A percentile compares a stretch with the other conserved stretches of the same genome.
phyloP scores from a whole-genome alignment of 2,329 filamentous ascomycete genomes.

The Clonostachys rosea region DNA sequence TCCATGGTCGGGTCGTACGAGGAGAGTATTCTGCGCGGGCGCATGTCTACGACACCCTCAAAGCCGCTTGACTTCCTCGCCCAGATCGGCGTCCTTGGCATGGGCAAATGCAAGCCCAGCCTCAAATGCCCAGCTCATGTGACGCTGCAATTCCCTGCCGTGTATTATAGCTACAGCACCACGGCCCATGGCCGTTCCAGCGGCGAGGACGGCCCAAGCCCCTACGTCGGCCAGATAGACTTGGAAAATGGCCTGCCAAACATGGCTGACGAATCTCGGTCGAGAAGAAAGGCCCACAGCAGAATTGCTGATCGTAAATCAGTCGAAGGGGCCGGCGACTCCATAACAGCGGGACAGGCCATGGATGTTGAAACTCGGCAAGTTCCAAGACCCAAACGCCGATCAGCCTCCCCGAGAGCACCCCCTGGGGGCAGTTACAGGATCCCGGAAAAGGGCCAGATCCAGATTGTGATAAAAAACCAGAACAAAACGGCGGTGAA shows the following conservation, averaged over 20 bases:
- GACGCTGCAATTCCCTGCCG: constrained; percentile 84
- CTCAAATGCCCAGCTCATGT: constrained; percentile 87
- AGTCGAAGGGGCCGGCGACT: constrained; percentile 15
- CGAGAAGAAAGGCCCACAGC: constrained; percentile 42
- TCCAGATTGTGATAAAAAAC: constrained; percentile 97
- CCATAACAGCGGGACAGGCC: constrained; percentile 7
- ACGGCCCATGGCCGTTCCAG: constrained; percentile 59
- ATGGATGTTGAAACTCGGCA: constrained; percentile 23
- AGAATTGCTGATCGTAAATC: constrained; percentile 31
- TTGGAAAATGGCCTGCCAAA: constrained; percentile 73
- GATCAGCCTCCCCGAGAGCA: constrained; percentile 44
- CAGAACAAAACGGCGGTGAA: constrained; percentile 98
- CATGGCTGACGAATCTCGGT: constrained; percentile 38
- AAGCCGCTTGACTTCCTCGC: constrained; percentile 90
- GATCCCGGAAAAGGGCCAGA: constrained; percentile 87
- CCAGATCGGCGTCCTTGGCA: constrained; percentile 89
- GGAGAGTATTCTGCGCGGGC: constrained; percentile 88
- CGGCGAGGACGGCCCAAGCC: constrained; percentile 82
- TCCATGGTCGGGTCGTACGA: constrained; percentile 98
- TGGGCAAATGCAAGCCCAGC: constrained; percentile 81
- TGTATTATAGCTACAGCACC: constrained; percentile 88
- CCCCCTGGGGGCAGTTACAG: constrained; percentile 88
- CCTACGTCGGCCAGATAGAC: constrained; percentile 91
- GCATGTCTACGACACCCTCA: constrained; percentile 95
- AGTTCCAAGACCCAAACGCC: constrained; percentile 39